These are phyloP conservation scores for Metschnikowia aberdeeniae DNA, from an alignment of 805 yeast species.

Conservation along the genomic window DNA sequence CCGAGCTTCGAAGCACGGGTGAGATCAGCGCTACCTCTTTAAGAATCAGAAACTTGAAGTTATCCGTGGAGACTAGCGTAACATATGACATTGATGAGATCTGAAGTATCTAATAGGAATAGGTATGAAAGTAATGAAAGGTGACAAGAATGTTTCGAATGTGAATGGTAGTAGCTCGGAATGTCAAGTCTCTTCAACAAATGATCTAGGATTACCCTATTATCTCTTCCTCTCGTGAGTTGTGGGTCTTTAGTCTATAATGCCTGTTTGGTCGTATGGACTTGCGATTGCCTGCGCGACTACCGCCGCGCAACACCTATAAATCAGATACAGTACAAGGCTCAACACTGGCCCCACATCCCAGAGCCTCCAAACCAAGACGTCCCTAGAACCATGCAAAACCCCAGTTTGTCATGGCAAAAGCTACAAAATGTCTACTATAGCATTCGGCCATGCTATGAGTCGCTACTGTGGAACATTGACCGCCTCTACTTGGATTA, in stretches of 20 bases:
- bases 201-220: too few relatives aligned
- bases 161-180: neutral
- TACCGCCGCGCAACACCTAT: too few relatives aligned
- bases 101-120: neutral
- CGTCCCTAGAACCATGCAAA: conserved; percentile 13
- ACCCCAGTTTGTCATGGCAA: conserved; percentile 68
- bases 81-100: conserved; percentile 33
- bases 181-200: neutral
- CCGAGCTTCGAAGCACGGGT: conserved; percentile 47
- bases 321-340: neutral
- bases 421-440: conserved; percentile 68
- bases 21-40: conserved; percentile 78
- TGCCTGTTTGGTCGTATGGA: too few relatives aligned
- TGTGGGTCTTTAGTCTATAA: too few relatives aligned
- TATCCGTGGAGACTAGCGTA: conserved; percentile 71
- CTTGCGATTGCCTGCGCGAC: too few relatives aligned
- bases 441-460: conserved; percentile 54
- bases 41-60: conserved; percentile 54
- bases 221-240: too few relatives aligned
- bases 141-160: neutral
- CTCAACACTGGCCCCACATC: neutral
- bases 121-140: neutral
- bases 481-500: conserved; percentile 36
- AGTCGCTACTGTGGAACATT: conserved; percentile 46
- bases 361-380: neutral